These are phyloP conservation scores for Prototheca wickerhamii DNA, from an alignment of 163 green algal species.

Conservation along the genomic window DNA sequence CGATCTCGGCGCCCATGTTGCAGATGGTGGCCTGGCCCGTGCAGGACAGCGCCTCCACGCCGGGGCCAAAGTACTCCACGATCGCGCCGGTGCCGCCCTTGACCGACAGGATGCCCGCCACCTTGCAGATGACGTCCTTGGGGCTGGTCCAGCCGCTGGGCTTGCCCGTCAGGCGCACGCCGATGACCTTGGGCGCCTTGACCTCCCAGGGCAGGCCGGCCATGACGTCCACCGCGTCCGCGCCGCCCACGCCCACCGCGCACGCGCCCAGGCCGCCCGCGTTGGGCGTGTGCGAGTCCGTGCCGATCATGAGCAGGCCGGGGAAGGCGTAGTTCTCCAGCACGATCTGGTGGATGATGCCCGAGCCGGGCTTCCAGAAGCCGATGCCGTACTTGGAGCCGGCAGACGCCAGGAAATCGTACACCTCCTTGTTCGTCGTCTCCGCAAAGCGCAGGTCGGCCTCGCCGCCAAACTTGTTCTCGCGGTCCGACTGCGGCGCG, in stretches of 20 bases:
- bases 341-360: conserved; percentile 97
- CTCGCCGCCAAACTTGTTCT: conserved; percentile 66
- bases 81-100: conserved; percentile 95
- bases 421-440: conserved; percentile 86
- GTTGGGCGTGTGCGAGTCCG: conserved; percentile 94
- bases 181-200: conserved; percentile 87
- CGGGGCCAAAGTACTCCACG: conserved; percentile 93
- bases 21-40: conserved; percentile 96
- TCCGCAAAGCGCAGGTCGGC: conserved; percentile 75
- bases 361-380: conserved; percentile 90
- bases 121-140: conserved; percentile 96
- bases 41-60: conserved; percentile 83
- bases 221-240: conserved; percentile 95
- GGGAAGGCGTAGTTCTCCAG: conserved; percentile 96
- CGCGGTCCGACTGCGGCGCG: conserved; percentile 71
- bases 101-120: conserved; percentile 91
- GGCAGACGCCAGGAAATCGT: conserved; percentile 85
- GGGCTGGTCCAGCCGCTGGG: conserved; percentile 81
- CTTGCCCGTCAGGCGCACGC: conserved; percentile 83
- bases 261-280: conserved; percentile 84
- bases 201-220: conserved; percentile 95
- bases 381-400: conserved; percentile 91
- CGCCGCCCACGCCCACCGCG: conserved; percentile 86
- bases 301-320: conserved; percentile 93
- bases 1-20: conserved; percentile 98